A percentile compares a stretch with the other conserved stretches of the same genome.
Conservation (phyloP, 306 rosid species). For the Rosa lucieae region DNA sequence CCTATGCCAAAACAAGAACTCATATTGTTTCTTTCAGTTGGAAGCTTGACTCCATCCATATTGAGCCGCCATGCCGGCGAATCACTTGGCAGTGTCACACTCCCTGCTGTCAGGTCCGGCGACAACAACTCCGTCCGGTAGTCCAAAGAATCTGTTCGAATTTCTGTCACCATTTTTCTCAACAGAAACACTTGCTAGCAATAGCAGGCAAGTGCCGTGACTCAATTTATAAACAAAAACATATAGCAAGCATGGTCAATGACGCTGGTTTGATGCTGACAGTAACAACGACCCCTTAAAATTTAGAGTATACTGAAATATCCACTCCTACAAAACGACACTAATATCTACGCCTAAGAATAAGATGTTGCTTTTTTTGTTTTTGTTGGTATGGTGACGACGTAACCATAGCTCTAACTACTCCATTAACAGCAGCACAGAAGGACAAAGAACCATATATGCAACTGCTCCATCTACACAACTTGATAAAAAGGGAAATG, state of each 20-base stretch:
- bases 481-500: neutral
- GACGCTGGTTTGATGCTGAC: constrained; percentile 6
- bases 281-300: neutral
- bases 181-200: neutral
- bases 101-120: constrained; percentile 42
- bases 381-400: neutral
- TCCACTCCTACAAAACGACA: neutral
- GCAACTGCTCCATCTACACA: neutral
- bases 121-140: constrained; percentile 76
- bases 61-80: constrained; percentile 80
- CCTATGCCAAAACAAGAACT: constrained; percentile 55
- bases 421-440: neutral
- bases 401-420: neutral
- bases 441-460: neutral
- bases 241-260: constrained; percentile 34
- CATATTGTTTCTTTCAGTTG: constrained; percentile 39
- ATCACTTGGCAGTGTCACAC: constrained; percentile 38
- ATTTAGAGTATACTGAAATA: neutral
- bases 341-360: neutral
- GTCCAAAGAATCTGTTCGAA: constrained; percentile 54
- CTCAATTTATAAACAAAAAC: constrained; percentile 7
- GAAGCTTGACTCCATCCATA: constrained; percentile 56
- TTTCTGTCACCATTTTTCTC: constrained; percentile 37
- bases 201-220: neutral
- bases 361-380: neutral